Conservation (phyloP, 331 rosid species). For the Malus hybrid region DNA sequence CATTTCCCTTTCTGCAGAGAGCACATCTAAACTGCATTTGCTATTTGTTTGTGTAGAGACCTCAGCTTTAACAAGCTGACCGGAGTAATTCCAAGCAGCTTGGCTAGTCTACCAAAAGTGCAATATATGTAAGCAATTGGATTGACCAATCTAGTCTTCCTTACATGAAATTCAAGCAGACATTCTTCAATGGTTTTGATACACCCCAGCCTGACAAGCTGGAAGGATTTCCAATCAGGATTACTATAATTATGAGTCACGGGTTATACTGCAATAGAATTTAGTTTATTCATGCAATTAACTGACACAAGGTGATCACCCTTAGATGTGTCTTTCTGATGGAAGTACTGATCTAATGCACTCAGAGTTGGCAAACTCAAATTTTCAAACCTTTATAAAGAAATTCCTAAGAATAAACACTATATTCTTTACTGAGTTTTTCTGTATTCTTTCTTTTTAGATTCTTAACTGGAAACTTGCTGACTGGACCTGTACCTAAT, state of each 20-base stretch:
- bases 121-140: constrained; percentile 42
- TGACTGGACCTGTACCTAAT: constrained; percentile 47
- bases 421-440: constrained; percentile 11
- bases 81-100: constrained; percentile 22
- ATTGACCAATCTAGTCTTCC: background rate
- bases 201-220: background rate
- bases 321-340: too few species aligned
- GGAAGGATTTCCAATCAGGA: background rate
- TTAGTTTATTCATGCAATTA: too few species aligned
- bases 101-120: background rate
- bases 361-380: too few species aligned
- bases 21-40: background rate
- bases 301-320: too few species aligned
- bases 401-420: background rate
- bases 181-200: background rate
- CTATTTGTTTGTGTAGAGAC: constrained; percentile 26
- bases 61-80: constrained; percentile 45
- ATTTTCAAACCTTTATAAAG: background rate
- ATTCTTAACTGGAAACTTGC: constrained; percentile 62
- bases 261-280: too few species aligned
- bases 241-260: background rate
- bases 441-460: constrained; percentile 17
- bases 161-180: background rate
- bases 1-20: background rate
- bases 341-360: background rate